Base-by-base conservation (phyloP, 345 rosid genomes). In the Alliaria petiolata region DNA sequence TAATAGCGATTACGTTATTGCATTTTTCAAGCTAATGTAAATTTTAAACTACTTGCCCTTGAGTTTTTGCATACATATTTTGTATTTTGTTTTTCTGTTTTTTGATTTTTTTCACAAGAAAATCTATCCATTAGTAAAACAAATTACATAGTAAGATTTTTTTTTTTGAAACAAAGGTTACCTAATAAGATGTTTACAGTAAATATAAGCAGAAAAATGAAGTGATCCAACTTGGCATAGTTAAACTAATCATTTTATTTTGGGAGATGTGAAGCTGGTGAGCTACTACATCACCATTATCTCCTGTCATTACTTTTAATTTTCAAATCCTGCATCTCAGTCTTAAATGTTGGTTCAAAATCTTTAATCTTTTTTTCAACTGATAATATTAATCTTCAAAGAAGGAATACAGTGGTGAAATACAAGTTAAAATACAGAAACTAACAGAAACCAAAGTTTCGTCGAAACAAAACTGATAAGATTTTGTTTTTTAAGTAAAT, bases 1-100 rank as follows among this genome's bases (percentile, higher is more conserved):
- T 89, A 75, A 76, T 86, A 77, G 87, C 78, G 58, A 83, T 70
- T 83, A 87, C 83, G 52, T 26, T 13, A 84, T 92, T 44, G 16
- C 44, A 16, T 7, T 42, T 44, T 42, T 42, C 7, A 42, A 42
- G 36, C 11, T 57, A 11, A 33, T 30, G 39, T 15, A n/a, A 22
- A 38, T 12, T 22, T 12, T 60, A 40, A 13, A 25, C 63, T 12
- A n/a, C 4, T 15, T 17, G 11, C 8, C 31, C 14, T 55, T 54
- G 38, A 52, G 39, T 4, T 9, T 34, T n/a, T n/a, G n/a, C n/a
- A n/a, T 55, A 42, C 25, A 34, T 28, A 7, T 1, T 51, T 6
- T 13, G 8, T 25, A 2, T 51, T 6, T 25, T 30, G 20, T 6
- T 57, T 13, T 12, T 3, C n/a, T 22, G 7, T 26, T 13, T 33